Evolutionary conservation across 2,329 filamentous ascomycete species (phyloP).

Genomic region (Neonectria hederae): DNA sequence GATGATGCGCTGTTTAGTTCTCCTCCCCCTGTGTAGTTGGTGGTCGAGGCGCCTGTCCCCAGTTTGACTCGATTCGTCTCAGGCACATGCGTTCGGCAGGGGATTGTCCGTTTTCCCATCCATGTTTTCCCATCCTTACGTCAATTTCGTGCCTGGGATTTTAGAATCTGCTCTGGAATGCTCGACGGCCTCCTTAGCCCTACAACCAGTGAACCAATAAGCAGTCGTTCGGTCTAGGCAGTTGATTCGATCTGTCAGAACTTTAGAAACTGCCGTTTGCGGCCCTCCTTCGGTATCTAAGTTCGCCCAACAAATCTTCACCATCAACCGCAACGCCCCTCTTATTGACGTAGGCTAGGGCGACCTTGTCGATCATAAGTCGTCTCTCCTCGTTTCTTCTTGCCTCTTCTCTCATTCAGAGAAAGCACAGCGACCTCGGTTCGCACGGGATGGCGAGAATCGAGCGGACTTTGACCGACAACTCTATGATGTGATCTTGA

Average conservation of each 20-base stretch:
- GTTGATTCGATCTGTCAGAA: neutral
- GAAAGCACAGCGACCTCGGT: neutral
- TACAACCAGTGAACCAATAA: neutral
- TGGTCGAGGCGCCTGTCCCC: neutral
- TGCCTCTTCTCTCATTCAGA: neutral
- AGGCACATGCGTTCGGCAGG: neutral
- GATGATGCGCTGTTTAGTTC: constrained; percentile 11
- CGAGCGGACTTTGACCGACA: neutral
- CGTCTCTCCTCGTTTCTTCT: neutral
- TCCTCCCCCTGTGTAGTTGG: neutral
- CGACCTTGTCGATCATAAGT: neutral
- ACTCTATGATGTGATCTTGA: neutral
- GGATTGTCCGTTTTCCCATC: constrained; percentile 7
- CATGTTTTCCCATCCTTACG: neutral
- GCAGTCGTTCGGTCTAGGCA: neutral
- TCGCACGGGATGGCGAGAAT: neutral
- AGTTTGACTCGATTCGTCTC: neutral
- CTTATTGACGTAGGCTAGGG: neutral
- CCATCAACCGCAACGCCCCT: neutral
- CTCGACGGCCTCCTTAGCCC: neutral
- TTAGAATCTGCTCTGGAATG: neutral
- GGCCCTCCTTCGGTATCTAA: neutral
- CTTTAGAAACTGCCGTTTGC: neutral
- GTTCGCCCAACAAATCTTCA: neutral
- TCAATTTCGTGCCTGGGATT: neutral